phyloP scores from a whole-genome alignment of 495 filamentous ascomycete genomes.

The Echria macrotheca region DNA sequence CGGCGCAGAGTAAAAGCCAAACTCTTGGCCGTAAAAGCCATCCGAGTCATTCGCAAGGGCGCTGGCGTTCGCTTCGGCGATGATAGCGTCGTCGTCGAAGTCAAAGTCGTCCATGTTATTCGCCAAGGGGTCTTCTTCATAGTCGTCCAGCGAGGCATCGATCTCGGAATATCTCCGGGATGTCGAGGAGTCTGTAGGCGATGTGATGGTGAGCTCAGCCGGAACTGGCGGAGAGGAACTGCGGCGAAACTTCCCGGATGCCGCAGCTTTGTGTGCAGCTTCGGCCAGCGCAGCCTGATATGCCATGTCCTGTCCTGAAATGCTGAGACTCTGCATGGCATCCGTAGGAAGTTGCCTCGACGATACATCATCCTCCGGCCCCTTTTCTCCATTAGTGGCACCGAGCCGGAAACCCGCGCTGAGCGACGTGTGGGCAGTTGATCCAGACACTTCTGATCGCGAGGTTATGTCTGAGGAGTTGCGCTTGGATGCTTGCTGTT shows the following conservation, averaged over 20 bases:
- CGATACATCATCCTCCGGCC: slow-evolving; percentile 5
- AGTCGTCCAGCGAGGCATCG: slow-evolving; percentile 2
- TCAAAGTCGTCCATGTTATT: neutral
- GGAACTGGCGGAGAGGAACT: slow-evolving; percentile 47
- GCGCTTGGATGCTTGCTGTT: slow-evolving; percentile 25
- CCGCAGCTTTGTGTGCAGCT: slow-evolving; percentile 68
- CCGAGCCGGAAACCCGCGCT: slow-evolving; percentile 25
- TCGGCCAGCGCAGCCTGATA: slow-evolving; percentile 78
- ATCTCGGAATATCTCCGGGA: slow-evolving; percentile 23
- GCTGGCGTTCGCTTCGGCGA: slow-evolving; percentile 91
- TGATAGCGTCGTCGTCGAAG: slow-evolving; percentile 78
- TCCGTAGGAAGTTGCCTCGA: slow-evolving; percentile 14
- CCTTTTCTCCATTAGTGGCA: slow-evolving; percentile 5
- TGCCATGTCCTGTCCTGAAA: slow-evolving; percentile 51
- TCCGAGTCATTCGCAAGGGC: slow-evolving; percentile 87
- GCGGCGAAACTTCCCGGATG: slow-evolving; percentile 62
- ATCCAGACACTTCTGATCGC: slow-evolving; percentile 36
- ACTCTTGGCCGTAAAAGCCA: slow-evolving; percentile 93
- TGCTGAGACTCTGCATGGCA: slow-evolving; percentile 9
- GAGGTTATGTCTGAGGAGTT: slow-evolving; percentile 38
- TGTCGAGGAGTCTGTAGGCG: slow-evolving; percentile 34
- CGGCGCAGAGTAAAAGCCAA: slow-evolving; percentile 90
- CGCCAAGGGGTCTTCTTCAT: neutral
- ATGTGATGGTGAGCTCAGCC: slow-evolving; percentile 43
- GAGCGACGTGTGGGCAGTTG: slow-evolving; percentile 33